Percentiles rank a stretch among this genome's conserved stretches.
These are phyloP conservation scores for Bolboschoenoplectus hybrid DNA, from an alignment of 202 grass and related monocot genomes.

Conservation along the genomic window DNA sequence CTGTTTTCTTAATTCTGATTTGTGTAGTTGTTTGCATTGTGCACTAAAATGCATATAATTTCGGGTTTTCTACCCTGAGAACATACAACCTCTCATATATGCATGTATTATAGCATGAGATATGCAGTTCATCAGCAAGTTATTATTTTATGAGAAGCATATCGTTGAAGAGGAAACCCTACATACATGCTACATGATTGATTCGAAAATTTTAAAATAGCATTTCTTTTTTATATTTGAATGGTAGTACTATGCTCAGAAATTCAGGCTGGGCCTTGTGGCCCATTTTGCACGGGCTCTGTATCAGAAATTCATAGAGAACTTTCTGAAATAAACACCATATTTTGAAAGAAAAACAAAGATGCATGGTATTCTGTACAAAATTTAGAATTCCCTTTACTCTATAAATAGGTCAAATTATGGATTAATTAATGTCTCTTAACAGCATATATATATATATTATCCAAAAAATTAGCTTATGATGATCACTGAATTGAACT, in stretches of 20 bases:
- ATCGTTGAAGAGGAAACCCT: slow-evolving; percentile 15
- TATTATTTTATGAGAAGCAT: background rate
- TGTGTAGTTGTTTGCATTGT: background rate
- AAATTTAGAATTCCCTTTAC: background rate
- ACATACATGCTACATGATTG: background rate
- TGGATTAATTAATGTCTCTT: background rate
- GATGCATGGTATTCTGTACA: background rate
- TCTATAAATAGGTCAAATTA: background rate
- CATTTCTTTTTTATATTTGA: slow-evolving; percentile 8
- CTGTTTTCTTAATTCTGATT: background rate
- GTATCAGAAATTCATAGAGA: background rate
- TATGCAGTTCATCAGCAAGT: background rate
- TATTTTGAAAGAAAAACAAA: background rate
- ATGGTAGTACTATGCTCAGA: background rate
- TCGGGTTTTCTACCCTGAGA: background rate
- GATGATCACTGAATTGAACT: too few species aligned
- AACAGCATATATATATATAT: background rate
- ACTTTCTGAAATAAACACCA: background rate
- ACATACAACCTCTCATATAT: background rate
- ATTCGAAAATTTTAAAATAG: background rate
- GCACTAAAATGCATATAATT: background rate
- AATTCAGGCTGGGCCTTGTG: background rate
- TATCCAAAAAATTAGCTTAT: too few species aligned
- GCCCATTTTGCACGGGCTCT: background rate
- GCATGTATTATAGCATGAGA: background rate